A percentile compares a stretch with the other conserved stretches of the same genome.
Conservation (phyloP, 805 yeast genomes). For the Lachancea meyersii region DNA sequence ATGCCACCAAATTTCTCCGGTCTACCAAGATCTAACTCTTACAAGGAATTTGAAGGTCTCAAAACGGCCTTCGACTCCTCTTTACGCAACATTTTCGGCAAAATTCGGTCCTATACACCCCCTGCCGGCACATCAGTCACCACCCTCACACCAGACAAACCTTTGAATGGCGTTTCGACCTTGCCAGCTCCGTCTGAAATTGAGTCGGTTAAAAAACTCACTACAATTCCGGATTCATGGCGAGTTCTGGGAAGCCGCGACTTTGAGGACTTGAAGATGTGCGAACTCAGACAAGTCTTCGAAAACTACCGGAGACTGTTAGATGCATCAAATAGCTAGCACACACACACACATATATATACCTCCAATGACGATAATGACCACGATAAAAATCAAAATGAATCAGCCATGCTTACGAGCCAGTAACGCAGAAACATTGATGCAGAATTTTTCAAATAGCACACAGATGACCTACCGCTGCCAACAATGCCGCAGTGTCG, state of each 20-base stretch:
- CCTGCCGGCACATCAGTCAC: constrained; percentile 12
- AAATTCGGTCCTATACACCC: constrained; percentile 30
- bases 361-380: constrained; percentile 3
- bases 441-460: constrained; percentile 2
- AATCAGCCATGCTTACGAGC: background rate
- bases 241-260: constrained; percentile 18
- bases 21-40: constrained; percentile 20
- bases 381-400: background rate
- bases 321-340: constrained; percentile 7
- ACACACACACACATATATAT: background rate
- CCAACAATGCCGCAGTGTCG: constrained; percentile 11
- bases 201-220: constrained; percentile 4
- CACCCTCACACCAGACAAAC: background rate
- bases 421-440: background rate
- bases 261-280: constrained; percentile 29
- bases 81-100: constrained; percentile 26
- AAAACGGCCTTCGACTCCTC: constrained; percentile 28
- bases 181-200: constrained; percentile 2
- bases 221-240: constrained; percentile 16
- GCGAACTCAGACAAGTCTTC: constrained; percentile 26
- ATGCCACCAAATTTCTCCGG: constrained; percentile 12
- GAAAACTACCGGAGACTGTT: constrained; percentile 24
- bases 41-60: constrained; percentile 27
- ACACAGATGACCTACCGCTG: constrained; percentile 14
- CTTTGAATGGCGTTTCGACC: background rate